Evolutionary conservation across 345 rosid species (phyloP), one percentile per base, ranked within the genome.

Genomic region (Durio zibethinus): DNA sequence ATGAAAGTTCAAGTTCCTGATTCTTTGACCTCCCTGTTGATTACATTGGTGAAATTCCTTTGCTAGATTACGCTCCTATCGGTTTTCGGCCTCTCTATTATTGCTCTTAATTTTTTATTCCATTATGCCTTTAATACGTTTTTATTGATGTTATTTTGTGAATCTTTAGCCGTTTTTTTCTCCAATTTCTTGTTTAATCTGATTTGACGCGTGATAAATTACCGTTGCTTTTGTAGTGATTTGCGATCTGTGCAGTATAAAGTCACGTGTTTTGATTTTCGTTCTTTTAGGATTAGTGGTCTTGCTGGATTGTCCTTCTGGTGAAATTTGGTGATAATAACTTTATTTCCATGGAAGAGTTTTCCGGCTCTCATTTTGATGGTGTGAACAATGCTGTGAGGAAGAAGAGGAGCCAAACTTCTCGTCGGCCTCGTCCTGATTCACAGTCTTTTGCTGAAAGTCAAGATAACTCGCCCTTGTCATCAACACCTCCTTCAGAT

Each of bases 351-450:
- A 93, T 93, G 98, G 95, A 90, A 77, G 88, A 81, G 79, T 71
- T 72, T 54, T 86, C 84, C 77, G 81, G 77, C 68, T 11, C 76
- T 62, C 79, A 11, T 61, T 78, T 81, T 79, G 82, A 85, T 75
- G 81, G 82, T 29, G 76, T 89, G 66, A 84, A 83, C 59, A 79
- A 77, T 78, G 75, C 91, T 65, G 90, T 83, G 54, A 91, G 88
- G 85, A 95, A 85, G 89, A 95, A 88, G 82, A 87, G 99, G 81
- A 95, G 85, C 80, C 86, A 80, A 68, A 76, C 86, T 69, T 84
- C 79, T 75, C 93, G 97, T 31, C 86, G 97, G 40, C 90, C 89
- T 70, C 89, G 91, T 66, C 88, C 92, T 68, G 92, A 90, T 69
- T 81, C 88, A 12, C 83, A 52, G 38, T 36, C 87, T 47, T 68